Evolutionary conservation across 2,329 filamentous ascomycete genomes (phyloP), one percentile per base, ranked within the genome.

Genomic region (Leptographium flavum): DNA sequence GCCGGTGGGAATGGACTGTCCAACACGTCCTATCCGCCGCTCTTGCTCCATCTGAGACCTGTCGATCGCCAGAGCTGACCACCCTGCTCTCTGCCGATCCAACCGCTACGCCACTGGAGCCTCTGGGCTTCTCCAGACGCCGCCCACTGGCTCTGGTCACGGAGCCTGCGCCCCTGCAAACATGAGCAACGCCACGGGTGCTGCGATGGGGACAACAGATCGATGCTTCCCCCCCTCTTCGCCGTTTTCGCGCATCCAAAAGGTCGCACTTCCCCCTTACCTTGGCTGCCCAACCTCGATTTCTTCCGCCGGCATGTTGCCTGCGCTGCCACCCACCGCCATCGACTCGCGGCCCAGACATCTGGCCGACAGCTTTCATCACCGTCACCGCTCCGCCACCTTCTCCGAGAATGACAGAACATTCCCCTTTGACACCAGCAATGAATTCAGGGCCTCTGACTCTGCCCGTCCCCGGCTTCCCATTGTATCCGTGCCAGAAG

Each of bases 191-290:
- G 14, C n/a, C 23, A 14, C 28, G 31, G 22, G 15, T 23, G 36
- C 28, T 2, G 27, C 31, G 15, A 10, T 27, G 21, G 42, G 42
- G 47, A 42, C 42, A 37, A 23, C 44, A 49, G 41, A 39, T 3
- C 35, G 38, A 23, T 23, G 39, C 33, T 39, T 41, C 28, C 39
- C 43, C 30, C 19, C 47, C 9, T 46, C 33, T 36, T 41, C 28
- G 5, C 19, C 30, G 11, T 39, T 38, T 23, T 5, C 23, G 30
- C 35, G 38, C 4, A 2, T 27, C 14, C 33, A 39, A 21, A 31
- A 11, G 25, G 14, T 23, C 2, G 8, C 31, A 15, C 36, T 38
- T 17, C 27, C 42, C 4, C 25, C 23, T 17, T 31, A 19, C 28
- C 27, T 37, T 9, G 30, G 27, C 10, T 15, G 6, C 30, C 3